Evolutionary conservation across 331 rosid genomes (phyloP).

Genomic region (Acacia concinna): DNA sequence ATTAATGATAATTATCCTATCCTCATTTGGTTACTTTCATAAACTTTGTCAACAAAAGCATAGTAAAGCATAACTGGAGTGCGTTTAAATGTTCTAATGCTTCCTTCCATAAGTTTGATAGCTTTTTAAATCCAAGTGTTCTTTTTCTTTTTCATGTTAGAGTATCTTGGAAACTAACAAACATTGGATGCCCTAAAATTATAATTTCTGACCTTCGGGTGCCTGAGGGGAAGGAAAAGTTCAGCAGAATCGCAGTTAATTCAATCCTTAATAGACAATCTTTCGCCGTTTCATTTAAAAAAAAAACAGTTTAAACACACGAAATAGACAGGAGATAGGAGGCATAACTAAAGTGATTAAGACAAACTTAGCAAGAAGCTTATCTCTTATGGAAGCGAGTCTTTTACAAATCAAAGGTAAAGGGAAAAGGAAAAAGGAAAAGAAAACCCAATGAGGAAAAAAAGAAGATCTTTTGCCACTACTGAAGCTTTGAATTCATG

Average conservation of each 20-base stretch:
- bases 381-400: slow-evolving; percentile 28
- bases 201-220: not conserved
- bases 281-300: not conserved
- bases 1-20: not conserved
- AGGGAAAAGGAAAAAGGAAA: not conserved
- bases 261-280: not conserved
- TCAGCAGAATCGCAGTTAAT: not conserved
- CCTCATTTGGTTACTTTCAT: not conserved
- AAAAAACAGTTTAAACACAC: not conserved
- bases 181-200: not conserved
- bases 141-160: slow-evolving; percentile 2
- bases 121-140: not conserved
- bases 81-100: not conserved
- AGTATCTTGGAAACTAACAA: not conserved
- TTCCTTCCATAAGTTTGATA: slow-evolving; percentile 14
- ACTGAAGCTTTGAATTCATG: slow-evolving; percentile 48
- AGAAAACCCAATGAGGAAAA: slow-evolving; percentile 24
- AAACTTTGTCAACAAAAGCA: not conserved
- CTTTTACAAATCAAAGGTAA: not conserved
- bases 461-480: slow-evolving; percentile 43
- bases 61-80: not conserved
- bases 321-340: slow-evolving; percentile 23
- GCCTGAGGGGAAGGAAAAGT: slow-evolving; percentile 22
- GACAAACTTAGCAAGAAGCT: slow-evolving; percentile 34
- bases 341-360: slow-evolving; percentile 34